Percentiles rank a stretch among this genome's conserved stretches.
phyloP scores from a whole-genome alignment of 129 eudicot genomes.

The Chrysanthemum seticuspe region DNA sequence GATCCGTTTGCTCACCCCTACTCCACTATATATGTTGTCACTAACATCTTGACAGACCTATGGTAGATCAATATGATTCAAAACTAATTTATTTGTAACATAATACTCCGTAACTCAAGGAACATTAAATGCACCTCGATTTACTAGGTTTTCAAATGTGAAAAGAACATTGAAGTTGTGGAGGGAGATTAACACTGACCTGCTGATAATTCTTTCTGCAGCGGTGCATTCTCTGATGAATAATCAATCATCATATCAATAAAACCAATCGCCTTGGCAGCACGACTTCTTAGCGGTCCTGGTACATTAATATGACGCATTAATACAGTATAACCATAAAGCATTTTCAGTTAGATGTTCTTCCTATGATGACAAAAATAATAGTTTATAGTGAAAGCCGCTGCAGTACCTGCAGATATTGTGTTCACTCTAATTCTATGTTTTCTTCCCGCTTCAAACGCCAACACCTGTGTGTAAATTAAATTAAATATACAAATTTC shows the following conservation, averaged over 20 bases:
- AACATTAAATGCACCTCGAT: too few species aligned
- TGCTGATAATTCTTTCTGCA: constrained; percentile 15
- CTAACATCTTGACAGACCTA: background rate
- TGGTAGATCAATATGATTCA: background rate
- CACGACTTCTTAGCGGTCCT: constrained; percentile 94
- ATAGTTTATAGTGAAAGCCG: background rate
- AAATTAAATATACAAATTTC: background rate
- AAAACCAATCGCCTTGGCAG: constrained; percentile 70
- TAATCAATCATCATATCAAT: constrained; percentile 71
- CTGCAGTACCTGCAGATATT: constrained; percentile 11
- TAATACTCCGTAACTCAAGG: too few species aligned
- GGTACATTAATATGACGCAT: constrained; percentile 13
- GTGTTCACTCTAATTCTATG: constrained; percentile 23
- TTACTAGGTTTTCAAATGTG: too few species aligned
- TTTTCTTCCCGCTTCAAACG: constrained; percentile 21
- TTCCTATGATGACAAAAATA: background rate
- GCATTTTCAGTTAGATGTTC: background rate
- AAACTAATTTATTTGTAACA: too few species aligned
- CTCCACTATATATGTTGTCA: background rate
- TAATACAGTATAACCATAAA: background rate
- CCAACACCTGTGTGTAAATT: background rate
- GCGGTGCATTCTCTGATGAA: constrained; percentile 40
- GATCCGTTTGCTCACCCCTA: too few species aligned
- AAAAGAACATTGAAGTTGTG: background rate
- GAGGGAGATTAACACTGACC: background rate